These are phyloP conservation scores for Coniochaeta pulveracea DNA, from an alignment of 2,329 filamentous ascomycete genomes.

Conservation along the genomic window DNA sequence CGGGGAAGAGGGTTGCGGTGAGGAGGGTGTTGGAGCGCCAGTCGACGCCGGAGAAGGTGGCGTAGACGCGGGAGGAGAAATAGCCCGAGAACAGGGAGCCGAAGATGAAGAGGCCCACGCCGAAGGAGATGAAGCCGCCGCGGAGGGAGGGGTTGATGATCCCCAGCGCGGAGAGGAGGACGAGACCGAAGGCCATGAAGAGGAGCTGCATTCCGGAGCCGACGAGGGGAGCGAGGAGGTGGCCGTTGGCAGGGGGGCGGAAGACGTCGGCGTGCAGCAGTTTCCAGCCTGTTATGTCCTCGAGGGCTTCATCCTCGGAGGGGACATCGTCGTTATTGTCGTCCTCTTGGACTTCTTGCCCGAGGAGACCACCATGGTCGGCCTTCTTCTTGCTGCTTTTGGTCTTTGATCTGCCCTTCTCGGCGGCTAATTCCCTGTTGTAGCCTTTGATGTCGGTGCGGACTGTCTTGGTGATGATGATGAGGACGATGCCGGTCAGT, in stretches of 20 bases:
- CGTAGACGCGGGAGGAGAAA: constrained; percentile 74
- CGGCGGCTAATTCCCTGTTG: constrained; percentile 50
- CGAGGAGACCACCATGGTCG: constrained; percentile 51
- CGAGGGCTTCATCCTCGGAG: constrained; percentile 56
- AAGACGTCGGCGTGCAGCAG: constrained; percentile 83
- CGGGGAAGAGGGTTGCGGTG: constrained; percentile 70
- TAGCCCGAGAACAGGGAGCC: constrained; percentile 80
- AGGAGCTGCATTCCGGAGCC: constrained; percentile 81
- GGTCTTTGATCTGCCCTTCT: constrained; percentile 51
- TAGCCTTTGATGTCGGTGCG: constrained; percentile 68
- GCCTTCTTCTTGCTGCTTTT: constrained; percentile 31
- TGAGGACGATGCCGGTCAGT: constrained; percentile 66
- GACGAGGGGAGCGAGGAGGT: constrained; percentile 66
- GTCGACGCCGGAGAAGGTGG: constrained; percentile 66
- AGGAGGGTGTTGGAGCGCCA: constrained; percentile 68
- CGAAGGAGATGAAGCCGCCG: constrained; percentile 81
- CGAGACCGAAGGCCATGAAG: constrained; percentile 66
- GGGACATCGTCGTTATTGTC: constrained; percentile 45
- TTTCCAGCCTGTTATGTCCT: constrained; percentile 83
- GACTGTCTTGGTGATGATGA: constrained; percentile 71
- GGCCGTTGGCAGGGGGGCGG: constrained; percentile 57
- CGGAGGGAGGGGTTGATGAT: constrained; percentile 78
- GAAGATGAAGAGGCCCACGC: constrained; percentile 71
- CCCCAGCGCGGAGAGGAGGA: constrained; percentile 63
- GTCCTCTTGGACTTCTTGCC: constrained; percentile 41